Percentiles rank a stretch among this genome's conserved stretches.
Conservation (phyloP, 1,139 yeast species). For the Hyphopichia wangnamkhiaoensis region DNA sequence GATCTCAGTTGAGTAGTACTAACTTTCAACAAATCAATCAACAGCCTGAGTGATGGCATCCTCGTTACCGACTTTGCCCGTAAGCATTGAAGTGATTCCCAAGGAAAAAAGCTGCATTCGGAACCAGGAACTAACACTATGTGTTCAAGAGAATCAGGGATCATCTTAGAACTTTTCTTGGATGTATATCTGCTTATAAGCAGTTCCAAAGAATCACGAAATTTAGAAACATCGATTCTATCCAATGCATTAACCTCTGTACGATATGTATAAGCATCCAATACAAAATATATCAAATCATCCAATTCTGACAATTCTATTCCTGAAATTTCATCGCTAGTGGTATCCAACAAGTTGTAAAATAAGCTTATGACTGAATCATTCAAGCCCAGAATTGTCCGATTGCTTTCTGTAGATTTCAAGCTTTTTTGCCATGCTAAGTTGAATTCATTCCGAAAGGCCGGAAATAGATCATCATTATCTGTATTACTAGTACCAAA, state of each 20-base stretch:
- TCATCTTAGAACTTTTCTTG: conserved; percentile 8
- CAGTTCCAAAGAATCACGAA: conserved; percentile 29
- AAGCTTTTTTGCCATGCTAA: too few relatives aligned
- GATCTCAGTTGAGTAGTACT: conserved; percentile 3
- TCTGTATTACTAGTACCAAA: conserved; percentile 36
- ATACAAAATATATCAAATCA: conserved; percentile 62
- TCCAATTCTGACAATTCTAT: conserved; percentile 50
- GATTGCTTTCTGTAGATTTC: too few relatives aligned
- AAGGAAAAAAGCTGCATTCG: conserved; percentile 68
- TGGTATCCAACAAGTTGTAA: too few relatives aligned
- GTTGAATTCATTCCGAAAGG: conserved; percentile 41
- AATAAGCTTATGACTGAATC: too few relatives aligned
- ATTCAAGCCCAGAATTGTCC: too few relatives aligned
- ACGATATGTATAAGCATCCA: conserved; percentile 61
- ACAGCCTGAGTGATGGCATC: conserved; percentile 63
- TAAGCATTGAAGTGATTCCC: conserved; percentile 78
- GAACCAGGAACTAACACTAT: conserved; percentile 69
- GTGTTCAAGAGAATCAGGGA: conserved; percentile 39
- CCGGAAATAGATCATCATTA: conserved; percentile 24
- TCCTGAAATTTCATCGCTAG: too few relatives aligned
- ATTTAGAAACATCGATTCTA: conserved; percentile 59
- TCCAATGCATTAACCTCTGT: conserved; percentile 60
- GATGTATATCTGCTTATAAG: conserved; percentile 44
- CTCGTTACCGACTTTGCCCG: conserved; percentile 62
- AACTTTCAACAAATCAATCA: conserved; percentile 45